phyloP scores from a whole-genome alignment of 352 stramenopile genomes.

The Globisporangium spinosum region DNA sequence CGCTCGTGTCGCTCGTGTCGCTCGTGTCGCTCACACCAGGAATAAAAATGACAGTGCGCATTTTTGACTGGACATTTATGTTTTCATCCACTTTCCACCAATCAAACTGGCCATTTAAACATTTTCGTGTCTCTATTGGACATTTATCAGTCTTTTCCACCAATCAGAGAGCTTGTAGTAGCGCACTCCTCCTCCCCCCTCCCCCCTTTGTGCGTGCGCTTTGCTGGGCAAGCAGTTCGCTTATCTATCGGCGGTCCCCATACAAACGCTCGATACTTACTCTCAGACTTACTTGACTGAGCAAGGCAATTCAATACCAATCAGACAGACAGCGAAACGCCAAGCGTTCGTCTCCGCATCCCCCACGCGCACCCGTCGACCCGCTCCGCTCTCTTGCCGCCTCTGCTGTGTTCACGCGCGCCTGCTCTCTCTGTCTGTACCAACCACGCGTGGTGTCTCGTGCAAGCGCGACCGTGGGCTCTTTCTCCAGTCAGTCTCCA shows the following conservation, averaged over 20 bases:
- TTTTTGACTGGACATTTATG: constrained; percentile 19
- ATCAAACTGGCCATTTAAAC: background rate
- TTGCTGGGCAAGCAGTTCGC: background rate
- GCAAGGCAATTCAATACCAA: constrained; percentile 6
- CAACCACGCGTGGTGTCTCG: background rate
- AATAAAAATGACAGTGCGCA: constrained; percentile 3
- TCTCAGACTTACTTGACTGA: constrained; percentile 3
- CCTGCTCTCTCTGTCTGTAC: background rate
- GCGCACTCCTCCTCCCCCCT: background rate
- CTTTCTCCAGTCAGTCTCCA: constrained; percentile 1
- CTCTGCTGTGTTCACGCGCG: background rate
- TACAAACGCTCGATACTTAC: constrained; percentile 4
- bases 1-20: background rate
- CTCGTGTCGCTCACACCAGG: background rate
- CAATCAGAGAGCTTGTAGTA: constrained; percentile 5
- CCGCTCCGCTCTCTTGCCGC: background rate
- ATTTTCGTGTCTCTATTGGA: background rate
- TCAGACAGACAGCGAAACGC: constrained; percentile 10
- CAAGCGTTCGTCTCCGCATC: background rate
- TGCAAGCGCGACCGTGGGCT: background rate
- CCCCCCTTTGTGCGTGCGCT: background rate
- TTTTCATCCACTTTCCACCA: background rate
- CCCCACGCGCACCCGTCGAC: background rate
- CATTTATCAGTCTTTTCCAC: background rate
- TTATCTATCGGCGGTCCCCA: constrained; percentile 1